Evolutionary conservation across 768 basidiomycete genomes (phyloP).

Genomic region (Termitomyces sp.): DNA sequence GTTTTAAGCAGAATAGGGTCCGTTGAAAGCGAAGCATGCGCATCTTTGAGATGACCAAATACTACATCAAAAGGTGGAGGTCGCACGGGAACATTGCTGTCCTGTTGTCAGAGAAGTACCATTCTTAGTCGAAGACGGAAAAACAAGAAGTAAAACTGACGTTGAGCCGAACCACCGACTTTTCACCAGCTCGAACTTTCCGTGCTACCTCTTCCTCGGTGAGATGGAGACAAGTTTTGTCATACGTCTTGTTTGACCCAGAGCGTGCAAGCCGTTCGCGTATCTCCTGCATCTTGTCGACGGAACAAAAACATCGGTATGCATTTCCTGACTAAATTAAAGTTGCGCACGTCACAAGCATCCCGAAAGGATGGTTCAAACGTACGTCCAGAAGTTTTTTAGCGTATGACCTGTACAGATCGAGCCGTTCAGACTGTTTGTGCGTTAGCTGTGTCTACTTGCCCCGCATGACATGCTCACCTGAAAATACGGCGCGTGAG

Average conservation of each 20-base stretch:
- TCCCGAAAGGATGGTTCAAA: slow-evolving; percentile 1
- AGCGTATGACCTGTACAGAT: slow-evolving; percentile 75
- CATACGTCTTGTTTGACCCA: slow-evolving; percentile 80
- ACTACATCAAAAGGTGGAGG: slow-evolving; percentile 59
- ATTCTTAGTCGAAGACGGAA: background rate
- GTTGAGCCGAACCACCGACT: slow-evolving; percentile 81
- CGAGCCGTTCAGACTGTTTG: slow-evolving; percentile 76
- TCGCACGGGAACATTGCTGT: slow-evolving; percentile 48
- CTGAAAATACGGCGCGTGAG: slow-evolving; percentile 84
- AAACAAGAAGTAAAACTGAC: slow-evolving; percentile 35
- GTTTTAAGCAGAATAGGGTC: slow-evolving; percentile 92
- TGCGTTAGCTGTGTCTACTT: background rate
- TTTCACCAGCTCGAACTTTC: slow-evolving; percentile 69
- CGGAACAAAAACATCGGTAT: slow-evolving; percentile 92
- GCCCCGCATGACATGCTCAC: slow-evolving; percentile 28
- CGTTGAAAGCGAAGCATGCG: slow-evolving; percentile 72
- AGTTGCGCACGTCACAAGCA: background rate
- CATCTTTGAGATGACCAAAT: slow-evolving; percentile 69
- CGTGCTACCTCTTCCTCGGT: slow-evolving; percentile 82
- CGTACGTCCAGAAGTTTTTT: slow-evolving; percentile 71
- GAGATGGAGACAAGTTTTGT: slow-evolving; percentile 82
- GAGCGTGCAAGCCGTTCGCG: slow-evolving; percentile 64
- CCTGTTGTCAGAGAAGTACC: slow-evolving; percentile 30
- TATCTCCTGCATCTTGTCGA: slow-evolving; percentile 60
- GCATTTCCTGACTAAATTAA: slow-evolving; percentile 69